Conservation (phyloP, 768 basidiomycete species). For the Ramaria rubella region DNA sequence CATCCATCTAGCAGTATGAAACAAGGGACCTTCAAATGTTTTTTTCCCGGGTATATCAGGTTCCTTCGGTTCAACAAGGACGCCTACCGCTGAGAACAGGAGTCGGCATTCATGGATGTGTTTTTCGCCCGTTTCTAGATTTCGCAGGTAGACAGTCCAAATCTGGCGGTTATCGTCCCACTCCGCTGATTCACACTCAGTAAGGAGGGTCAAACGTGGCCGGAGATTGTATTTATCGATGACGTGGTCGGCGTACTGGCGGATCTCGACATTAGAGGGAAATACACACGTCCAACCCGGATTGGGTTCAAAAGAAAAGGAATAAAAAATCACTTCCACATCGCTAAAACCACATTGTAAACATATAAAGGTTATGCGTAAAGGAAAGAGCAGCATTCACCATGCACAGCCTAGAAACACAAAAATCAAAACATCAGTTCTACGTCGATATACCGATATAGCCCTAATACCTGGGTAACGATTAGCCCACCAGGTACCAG, state of each 20-base stretch:
- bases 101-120: constrained; percentile 4
- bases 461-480: background rate
- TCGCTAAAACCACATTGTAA: background rate
- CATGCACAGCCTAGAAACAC: background rate
- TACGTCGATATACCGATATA: background rate
- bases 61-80: constrained; percentile 9
- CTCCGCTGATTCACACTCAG: constrained; percentile 11
- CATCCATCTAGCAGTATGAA: constrained; percentile 19
- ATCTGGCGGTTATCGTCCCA: constrained; percentile 13
- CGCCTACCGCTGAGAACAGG: constrained; percentile 15
- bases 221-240: constrained; percentile 12
- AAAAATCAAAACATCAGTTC: background rate
- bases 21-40: constrained; percentile 16
- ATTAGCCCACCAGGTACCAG: constrained; percentile 15
- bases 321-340: background rate
- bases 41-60: constrained; percentile 11
- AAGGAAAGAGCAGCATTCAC: background rate
- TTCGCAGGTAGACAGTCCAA: constrained; percentile 14
- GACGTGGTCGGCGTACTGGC: constrained; percentile 13
- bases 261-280: background rate
- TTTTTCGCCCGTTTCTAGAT: background rate
- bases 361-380: background rate
- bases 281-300: background rate
- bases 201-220: constrained; percentile 14
- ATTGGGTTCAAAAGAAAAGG: constrained; percentile 4